These are phyloP conservation scores for Ascochyta fabae DNA, from an alignment of 2,329 filamentous ascomycete genomes.

Conservation along the genomic window DNA sequence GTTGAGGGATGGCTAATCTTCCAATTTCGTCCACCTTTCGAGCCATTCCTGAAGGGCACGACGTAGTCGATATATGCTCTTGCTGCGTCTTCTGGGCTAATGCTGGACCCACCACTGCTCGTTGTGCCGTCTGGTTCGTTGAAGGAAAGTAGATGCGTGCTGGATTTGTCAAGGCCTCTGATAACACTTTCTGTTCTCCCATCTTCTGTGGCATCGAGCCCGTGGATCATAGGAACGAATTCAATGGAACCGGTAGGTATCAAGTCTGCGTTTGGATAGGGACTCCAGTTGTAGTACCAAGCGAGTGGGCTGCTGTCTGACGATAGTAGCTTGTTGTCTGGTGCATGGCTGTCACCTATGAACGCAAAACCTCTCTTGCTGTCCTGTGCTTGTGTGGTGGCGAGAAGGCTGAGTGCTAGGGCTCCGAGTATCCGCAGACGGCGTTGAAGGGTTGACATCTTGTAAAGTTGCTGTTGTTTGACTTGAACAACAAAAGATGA, in stretches of 20 bases:
- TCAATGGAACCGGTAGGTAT: constrained; percentile 60
- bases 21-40: constrained; percentile 56
- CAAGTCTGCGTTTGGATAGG: constrained; percentile 62
- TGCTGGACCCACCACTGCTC: constrained; percentile 66
- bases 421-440: constrained; percentile 3
- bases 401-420: constrained; percentile 17
- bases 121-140: constrained; percentile 76
- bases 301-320: constrained; percentile 65
- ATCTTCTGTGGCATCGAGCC: constrained; percentile 54
- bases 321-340: constrained; percentile 71
- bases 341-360: constrained; percentile 62
- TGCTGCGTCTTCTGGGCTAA: constrained; percentile 69
- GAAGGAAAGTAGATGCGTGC: constrained; percentile 73
- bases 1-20: constrained; percentile 73
- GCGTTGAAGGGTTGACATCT: constrained; percentile 5
- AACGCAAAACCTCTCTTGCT: constrained; percentile 77
- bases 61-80: constrained; percentile 74
- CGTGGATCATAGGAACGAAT: constrained; percentile 85
- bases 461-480: not conserved
- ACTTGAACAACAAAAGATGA: not conserved
- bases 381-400: constrained; percentile 39
- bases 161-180: constrained; percentile 61
- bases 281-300: constrained; percentile 86
- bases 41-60: constrained; percentile 67
- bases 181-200: constrained; percentile 66